Conservation (phyloP, 768 basidiomycete genomes). For the Rhizopogon rudus region DNA sequence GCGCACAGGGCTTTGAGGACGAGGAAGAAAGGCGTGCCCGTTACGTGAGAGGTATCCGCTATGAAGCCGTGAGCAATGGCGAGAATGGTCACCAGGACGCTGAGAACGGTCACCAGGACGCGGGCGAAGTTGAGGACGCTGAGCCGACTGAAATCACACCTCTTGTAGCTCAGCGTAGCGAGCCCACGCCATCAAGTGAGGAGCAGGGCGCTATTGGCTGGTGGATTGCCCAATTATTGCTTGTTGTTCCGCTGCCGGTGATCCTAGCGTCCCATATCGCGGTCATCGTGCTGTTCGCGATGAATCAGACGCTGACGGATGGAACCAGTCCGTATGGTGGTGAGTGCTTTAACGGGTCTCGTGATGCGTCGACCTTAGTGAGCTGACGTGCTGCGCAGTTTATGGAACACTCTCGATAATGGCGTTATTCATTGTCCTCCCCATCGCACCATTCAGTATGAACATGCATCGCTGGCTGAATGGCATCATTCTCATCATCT, state of each 20-base stretch:
- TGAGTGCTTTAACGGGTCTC: constrained; percentile 25
- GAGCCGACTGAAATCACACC: constrained; percentile 56
- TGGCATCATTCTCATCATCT: constrained; percentile 31
- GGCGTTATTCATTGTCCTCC: constrained; percentile 48
- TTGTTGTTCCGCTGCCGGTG: constrained; percentile 49
- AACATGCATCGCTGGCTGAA: constrained; percentile 39
- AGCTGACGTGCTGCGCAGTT: constrained; percentile 31
- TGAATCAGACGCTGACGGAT: constrained; percentile 58
- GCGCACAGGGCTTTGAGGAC: constrained; percentile 9
- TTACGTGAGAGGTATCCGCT: constrained; percentile 16
- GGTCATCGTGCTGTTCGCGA: constrained; percentile 39
- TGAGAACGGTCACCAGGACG: constrained; percentile 6
- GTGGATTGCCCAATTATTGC: constrained; percentile 59
- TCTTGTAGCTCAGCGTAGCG: constrained; percentile 33
- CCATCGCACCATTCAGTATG: constrained; percentile 60
- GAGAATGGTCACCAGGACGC: constrained; percentile 7
- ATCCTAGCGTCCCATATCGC: constrained; percentile 49
- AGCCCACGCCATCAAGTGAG: constrained; percentile 3
- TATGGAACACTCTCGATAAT: constrained; percentile 44
- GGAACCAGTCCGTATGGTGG: constrained; percentile 47
- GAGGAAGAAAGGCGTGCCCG: constrained; percentile 2
- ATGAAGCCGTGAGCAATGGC: constrained; percentile 20
- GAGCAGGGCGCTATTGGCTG: constrained; percentile 27
- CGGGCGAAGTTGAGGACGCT: constrained; percentile 28
- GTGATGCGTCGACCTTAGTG: background rate